Evolutionary conservation across 148 eudicot species (phyloP), one percentile per base, ranked within the genome.

Genomic region (Chenopodium album): DNA sequence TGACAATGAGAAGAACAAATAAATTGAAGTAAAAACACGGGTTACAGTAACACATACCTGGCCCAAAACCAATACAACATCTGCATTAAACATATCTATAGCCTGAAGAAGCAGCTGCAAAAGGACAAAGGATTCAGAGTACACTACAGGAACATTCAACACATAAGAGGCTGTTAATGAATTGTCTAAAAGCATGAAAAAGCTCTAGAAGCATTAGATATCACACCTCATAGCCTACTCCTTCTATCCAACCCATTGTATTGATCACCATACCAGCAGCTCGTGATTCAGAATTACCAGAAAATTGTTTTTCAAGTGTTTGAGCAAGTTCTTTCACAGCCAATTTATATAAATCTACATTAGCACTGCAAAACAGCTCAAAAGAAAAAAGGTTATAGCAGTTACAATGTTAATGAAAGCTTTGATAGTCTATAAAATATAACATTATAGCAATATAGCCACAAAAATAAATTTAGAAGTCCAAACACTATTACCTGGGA

Each of bases 171-270:
- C 20, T 46, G 31, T 60, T 17, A 28, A 76, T 48, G 37, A 16
- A 59, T 17, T 9, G 41, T 66, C 81, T 2, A 80, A 6, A 20
- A 80, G 37, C 71, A 74, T n/a, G 41, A 50, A 79, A 19, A 60
- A 19, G 44, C 46, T 67, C 22, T 44, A 60, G 76, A 77, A 4
- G 12, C 34, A 67, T 34, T 11, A 28, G 47, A n/a, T 28, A 71
- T 70, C 47, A 41, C 77, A 93, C 98, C 91, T 93, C 97, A 86
- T 96, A 94, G 77, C 98, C 99, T 69, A 88, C 87, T 84, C 95
- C 97, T 77, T 96, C 99, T 76, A 91, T 90, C 97, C 98, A 96
- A 79, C 99, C 99, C 99, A 96, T 96, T 81, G 99, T 96, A 88
- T 96, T 96, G 80, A 96, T 90, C 50, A 96, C 98, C 99, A 96